Base-by-base conservation (phyloP, 345 rosid genomes). In the Camelina hispida region DNA sequence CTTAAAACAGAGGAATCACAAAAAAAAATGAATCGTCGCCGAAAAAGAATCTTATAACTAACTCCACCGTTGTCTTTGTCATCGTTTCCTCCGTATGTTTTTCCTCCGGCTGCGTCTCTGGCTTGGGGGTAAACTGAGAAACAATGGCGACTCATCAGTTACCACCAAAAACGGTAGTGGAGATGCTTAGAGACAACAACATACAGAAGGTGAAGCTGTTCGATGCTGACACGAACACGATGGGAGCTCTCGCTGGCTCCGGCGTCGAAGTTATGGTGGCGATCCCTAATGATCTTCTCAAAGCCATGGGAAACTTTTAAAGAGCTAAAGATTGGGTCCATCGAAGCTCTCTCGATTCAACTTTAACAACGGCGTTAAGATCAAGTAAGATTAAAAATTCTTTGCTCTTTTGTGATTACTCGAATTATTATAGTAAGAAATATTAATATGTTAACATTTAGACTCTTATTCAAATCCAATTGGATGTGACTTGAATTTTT, bases 61-160 rank as follows among this genome's bases (percentile, higher is more conserved):
- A 56, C 59, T 62, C 48, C 0, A 7, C 20, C 47, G 55, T 30
- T 28, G 1, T 61, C 30, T 30, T 75, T 2, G 42, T 34, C 42
- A 46, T 63, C 22, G 57, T 77, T 30, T 17, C 50, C 62, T 22
- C 56, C 46, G 53, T 76, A 0, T 69, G 22, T 34, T 38, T 62
- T 12, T 25, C 42, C 10, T 51, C 32, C 35, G 58, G 68, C 11
- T 61, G 35, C n/a, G 91, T 83, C 16, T 60, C 85, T 43, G 87
- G 87, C 37, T 76, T 93, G n/a, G 97, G 98, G 58, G 91, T 93
- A 68, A 93, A 93, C 53, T 91, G 97, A 96, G 98, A 97, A 18
- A 91, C 96, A 13, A 82, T 82, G 87, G 94, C 97, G 42, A 69
- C 77, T 11, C 96, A 89, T 62, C 71, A 80, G 63, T 68, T 93